These are phyloP conservation scores for Psilocybe cubensis DNA, from an alignment of 768 basidiomycete species.

Conservation along the genomic window DNA sequence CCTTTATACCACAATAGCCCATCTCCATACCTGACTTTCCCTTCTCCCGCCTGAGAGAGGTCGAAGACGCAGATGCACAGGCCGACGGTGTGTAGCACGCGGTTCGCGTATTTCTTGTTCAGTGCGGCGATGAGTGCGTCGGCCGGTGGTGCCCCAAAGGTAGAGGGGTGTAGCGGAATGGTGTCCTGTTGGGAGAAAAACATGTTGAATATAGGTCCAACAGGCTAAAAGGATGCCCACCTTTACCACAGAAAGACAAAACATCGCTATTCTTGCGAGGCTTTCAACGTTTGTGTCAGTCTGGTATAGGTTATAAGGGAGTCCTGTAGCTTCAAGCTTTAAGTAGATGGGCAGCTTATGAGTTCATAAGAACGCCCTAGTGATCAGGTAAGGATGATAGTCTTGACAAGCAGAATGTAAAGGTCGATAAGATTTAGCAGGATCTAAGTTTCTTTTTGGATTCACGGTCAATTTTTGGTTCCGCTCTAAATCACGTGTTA, in stretches of 20 bases:
- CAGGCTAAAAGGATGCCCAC: slow-evolving; percentile 22
- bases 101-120: slow-evolving; percentile 96
- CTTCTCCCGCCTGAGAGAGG: slow-evolving; percentile 83
- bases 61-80: slow-evolving; percentile 92
- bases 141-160: slow-evolving; percentile 78
- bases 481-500: no score
- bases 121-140: slow-evolving; percentile 84
- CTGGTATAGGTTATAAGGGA: no score
- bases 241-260: slow-evolving; percentile 41
- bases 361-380: no score
- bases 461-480: no score
- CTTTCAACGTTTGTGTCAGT: no score
- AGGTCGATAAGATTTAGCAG: no score
- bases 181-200: slow-evolving; percentile 66
- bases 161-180: slow-evolving; percentile 83
- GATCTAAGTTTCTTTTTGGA: no score
- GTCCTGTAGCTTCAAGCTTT: no score
- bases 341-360: no score
- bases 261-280: no score
- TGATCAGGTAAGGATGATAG: no score
- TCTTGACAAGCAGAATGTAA: no score
- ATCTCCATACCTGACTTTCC: slow-evolving; percentile 93
- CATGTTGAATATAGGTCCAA: not conserved
- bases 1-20: slow-evolving; percentile 95
- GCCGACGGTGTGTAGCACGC: slow-evolving; percentile 88